These are phyloP conservation scores for Bromus sterilis DNA, from an alignment of 176 grass and related monocot species.

Conservation along the genomic window DNA sequence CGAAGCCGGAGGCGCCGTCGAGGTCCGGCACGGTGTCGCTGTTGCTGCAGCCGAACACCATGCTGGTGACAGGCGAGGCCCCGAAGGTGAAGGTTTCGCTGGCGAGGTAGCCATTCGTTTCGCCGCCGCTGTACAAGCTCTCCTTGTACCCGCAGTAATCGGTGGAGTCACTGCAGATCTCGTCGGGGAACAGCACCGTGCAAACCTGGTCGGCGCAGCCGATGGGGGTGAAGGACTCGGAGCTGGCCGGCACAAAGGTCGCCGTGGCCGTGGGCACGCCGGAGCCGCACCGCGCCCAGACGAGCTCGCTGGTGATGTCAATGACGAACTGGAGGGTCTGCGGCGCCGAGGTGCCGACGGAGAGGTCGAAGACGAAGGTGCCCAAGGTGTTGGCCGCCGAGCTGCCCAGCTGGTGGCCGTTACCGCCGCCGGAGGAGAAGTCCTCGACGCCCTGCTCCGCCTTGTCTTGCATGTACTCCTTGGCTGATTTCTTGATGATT, in stretches of 20 bases:
- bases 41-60: neutral
- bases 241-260: neutral
- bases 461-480: too few species aligned
- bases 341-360: neutral
- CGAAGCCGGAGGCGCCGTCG: neutral
- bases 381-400: neutral
- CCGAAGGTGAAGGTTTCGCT: neutral
- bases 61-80: neutral
- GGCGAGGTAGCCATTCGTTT: neutral
- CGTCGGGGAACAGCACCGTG: neutral
- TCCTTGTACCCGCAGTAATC: neutral
- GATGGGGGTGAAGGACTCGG: neutral
- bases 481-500: too few species aligned
- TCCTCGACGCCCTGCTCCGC: too few species aligned
- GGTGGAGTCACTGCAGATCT: neutral
- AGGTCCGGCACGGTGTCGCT: neutral
- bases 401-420: too few species aligned
- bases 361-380: neutral
- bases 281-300: slow-evolving; percentile 12
- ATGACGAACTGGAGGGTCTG: neutral
- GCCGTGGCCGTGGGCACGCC: neutral
- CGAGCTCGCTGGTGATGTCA: neutral
- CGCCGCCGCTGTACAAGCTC: neutral
- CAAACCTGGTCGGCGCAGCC: neutral
- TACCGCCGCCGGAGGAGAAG: too few species aligned